Conservation (phyloP, 345 rosid genomes). For the Aegle marmelos region DNA sequence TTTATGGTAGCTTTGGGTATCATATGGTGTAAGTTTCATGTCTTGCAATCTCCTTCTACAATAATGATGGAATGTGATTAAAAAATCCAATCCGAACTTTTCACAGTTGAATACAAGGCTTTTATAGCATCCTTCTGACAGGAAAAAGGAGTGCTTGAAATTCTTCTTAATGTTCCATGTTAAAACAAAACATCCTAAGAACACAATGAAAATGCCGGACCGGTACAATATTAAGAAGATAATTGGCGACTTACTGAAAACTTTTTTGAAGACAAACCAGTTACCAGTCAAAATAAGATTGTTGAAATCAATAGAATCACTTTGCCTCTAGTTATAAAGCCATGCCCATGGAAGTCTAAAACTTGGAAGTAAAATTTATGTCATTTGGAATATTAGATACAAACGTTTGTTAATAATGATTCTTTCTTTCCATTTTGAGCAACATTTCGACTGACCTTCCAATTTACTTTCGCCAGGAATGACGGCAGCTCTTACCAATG, state of each 20-base stretch:
- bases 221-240: not conserved
- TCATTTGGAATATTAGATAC: not conserved
- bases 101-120: not conserved
- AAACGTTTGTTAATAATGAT: too few species aligned
- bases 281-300: too few species aligned
- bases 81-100: too few species aligned
- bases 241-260: not conserved
- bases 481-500: conserved; percentile 77
- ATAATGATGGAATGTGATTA: not conserved
- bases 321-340: not conserved
- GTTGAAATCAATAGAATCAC: too few species aligned
- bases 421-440: not conserved
- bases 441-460: conserved; percentile 5
- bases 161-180: not conserved
- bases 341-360: not conserved
- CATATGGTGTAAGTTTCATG: not conserved
- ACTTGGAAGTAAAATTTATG: not conserved
- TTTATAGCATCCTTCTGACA: too few species aligned
- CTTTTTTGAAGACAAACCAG: too few species aligned
- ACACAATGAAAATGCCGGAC: not conserved
- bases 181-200: not conserved
- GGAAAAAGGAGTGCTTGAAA: not conserved
- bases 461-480: conserved; percentile 46
- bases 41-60: not conserved
- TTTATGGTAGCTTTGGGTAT: not conserved